phyloP scores from a whole-genome alignment of 2,329 filamentous ascomycete genomes.

The Fusarium succisae region DNA sequence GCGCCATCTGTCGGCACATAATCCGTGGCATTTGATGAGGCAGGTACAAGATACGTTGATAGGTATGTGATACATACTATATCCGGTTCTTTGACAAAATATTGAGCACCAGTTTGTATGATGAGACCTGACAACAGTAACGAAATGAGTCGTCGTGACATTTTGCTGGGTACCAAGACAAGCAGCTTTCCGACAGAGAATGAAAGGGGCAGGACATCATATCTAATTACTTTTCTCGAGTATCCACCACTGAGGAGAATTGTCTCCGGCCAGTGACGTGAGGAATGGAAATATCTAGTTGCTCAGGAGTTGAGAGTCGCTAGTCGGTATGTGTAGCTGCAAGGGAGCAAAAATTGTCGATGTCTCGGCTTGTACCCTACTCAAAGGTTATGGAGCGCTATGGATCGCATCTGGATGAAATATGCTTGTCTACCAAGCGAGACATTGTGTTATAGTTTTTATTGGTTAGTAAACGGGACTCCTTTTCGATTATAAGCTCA shows the following conservation, averaged over 20 bases:
- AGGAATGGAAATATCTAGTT: background rate
- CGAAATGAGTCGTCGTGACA: background rate
- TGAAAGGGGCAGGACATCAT: too few relatives aligned
- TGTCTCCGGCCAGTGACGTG: too few relatives aligned
- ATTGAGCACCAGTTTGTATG: background rate
- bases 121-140: background rate
- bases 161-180: background rate
- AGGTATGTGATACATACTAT: background rate
- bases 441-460: background rate
- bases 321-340: background rate
- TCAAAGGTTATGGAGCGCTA: background rate
- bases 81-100: background rate
- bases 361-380: background rate
- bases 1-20: background rate
- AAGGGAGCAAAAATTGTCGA: background rate
- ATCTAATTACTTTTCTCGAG: fast-evolving
- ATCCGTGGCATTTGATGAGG: too few relatives aligned
- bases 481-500: too few relatives aligned
- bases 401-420: background rate
- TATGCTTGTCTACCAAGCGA: background rate
- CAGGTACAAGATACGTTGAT: background rate
- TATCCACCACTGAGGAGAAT: too few relatives aligned
- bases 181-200: background rate
- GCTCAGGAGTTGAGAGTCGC: background rate
- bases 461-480: background rate